Percentiles rank a stretch among this genome's conserved stretches.
Conservation (phyloP, 257 asterid species). For the Euphrasia confusa region DNA sequence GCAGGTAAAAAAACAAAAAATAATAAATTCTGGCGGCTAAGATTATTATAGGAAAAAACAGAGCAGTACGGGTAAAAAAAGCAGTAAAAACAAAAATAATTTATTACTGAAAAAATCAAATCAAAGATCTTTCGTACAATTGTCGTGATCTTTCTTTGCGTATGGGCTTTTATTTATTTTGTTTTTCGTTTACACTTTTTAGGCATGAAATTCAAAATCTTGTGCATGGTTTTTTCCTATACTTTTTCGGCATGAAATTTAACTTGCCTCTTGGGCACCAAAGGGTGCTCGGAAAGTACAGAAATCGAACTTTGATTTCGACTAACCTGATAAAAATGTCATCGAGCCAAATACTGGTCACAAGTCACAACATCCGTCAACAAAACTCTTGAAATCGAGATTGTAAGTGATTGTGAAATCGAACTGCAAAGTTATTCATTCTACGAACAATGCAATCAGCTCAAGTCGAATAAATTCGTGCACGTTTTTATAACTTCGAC, state of each 20-base stretch:
- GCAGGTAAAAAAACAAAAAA: neutral
- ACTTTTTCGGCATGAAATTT: constrained; percentile 28
- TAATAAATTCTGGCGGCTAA: constrained; percentile 30
- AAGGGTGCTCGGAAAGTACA: neutral
- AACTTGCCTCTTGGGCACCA: constrained; percentile 16
- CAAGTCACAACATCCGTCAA: no score
- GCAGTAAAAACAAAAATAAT: neutral
- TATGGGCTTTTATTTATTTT: neutral
- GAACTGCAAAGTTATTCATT: no score
- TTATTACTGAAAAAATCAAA: constrained; percentile 11
- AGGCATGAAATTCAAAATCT: constrained; percentile 26
- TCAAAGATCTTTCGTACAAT: constrained; percentile 34
- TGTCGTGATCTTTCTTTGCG: constrained; percentile 25
- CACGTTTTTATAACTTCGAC: no score
- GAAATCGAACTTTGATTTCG: no score
- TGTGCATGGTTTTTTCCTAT: neutral
- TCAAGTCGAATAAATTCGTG: no score
- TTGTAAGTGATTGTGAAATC: no score
- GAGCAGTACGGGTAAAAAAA: neutral
- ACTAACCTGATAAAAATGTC: no score
- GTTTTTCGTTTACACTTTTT: constrained; percentile 2
- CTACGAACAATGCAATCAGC: no score
- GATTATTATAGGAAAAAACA: neutral
- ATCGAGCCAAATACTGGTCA: no score
- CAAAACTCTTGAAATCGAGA: no score